Percentiles rank a stretch among this genome's conserved stretches.
Conservation (phyloP, 768 basidiomycete species). For the Dendrothele bispora region DNA sequence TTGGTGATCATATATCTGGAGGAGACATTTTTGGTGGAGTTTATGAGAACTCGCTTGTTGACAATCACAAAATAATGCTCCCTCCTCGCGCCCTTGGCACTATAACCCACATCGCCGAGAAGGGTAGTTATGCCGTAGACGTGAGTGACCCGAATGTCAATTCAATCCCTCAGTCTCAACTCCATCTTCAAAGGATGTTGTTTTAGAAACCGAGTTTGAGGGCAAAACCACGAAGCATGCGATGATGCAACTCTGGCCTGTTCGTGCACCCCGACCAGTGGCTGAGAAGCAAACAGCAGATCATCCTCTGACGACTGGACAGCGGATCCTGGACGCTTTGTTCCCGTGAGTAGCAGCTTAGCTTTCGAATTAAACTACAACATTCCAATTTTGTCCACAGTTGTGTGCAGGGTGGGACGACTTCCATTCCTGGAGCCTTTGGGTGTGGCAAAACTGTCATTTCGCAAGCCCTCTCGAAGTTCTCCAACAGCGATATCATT, state of each 20-base stretch:
- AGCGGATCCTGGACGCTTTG: conserved; percentile 93
- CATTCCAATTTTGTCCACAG: conserved; percentile 33
- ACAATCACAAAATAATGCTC: conserved; percentile 98
- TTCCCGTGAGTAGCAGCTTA: conserved; percentile 71
- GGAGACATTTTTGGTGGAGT: conserved; percentile 96
- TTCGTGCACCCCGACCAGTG: conserved; percentile 94
- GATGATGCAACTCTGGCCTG: conserved; percentile 99
- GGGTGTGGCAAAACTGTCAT: conserved; percentile 99
- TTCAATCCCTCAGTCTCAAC: neutral
- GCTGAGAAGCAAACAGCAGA: conserved; percentile 95
- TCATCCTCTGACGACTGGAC: conserved; percentile 90
- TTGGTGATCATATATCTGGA: conserved; percentile 96
- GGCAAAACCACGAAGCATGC: conserved; percentile 92
- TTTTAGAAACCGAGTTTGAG: conserved; percentile 96
- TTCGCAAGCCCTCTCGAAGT: conserved; percentile 96
- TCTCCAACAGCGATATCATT: conserved; percentile 98
- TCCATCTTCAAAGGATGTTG: conserved; percentile 69
- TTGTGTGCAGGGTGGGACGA: conserved; percentile 96
- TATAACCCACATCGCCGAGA: conserved; percentile 89
- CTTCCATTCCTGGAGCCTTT: conserved; percentile 98
- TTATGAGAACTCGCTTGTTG: conserved; percentile 95
- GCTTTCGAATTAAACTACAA: neutral
- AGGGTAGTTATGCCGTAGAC: conserved; percentile 89
- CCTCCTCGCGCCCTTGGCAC: conserved; percentile 93
- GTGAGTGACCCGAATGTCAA: conserved; percentile 43